Conservation (phyloP, 2,329 filamentous ascomycete species). For the Colletotrichum chlorophyti region DNA sequence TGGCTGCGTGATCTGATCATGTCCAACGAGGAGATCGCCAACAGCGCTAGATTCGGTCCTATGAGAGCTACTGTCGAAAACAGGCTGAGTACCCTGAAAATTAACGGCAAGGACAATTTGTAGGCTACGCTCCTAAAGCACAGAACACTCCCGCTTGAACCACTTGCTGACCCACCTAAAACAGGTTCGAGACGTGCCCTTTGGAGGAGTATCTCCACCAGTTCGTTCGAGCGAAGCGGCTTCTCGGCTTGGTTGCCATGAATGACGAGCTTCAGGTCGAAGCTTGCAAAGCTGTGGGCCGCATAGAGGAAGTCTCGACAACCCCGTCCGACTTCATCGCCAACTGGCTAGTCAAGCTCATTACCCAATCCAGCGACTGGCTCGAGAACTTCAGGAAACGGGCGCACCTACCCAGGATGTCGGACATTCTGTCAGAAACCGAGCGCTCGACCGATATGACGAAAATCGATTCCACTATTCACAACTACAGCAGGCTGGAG, state of each 20-base stretch:
- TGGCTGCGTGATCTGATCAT: constrained; percentile 69
- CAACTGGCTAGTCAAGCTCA: constrained; percentile 63
- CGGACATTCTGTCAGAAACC: constrained; percentile 57
- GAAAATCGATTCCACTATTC: constrained; percentile 65
- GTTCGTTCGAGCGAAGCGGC: constrained; percentile 56
- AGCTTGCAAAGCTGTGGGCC: constrained; percentile 63
- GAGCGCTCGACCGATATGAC: constrained; percentile 59
- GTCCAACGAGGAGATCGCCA: constrained; percentile 49
- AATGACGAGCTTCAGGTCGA: constrained; percentile 66
- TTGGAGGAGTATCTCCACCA: constrained; percentile 61
- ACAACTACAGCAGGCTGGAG: constrained; percentile 64
- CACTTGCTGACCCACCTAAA: too few species aligned
- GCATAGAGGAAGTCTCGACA: constrained; percentile 60
- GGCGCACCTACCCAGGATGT: constrained; percentile 62
- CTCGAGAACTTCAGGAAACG: constrained; percentile 62
- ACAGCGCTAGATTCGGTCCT: constrained; percentile 55
- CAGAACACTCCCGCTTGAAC: too few species aligned
- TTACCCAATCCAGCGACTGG: constrained; percentile 59
- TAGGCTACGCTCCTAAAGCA: too few species aligned
- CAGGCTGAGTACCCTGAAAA: constrained; percentile 54
- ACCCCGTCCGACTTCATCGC: constrained; percentile 57
- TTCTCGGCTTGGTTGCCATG: constrained; percentile 65
- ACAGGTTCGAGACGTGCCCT: constrained; percentile 64
- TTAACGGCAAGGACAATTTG: constrained; percentile 64
- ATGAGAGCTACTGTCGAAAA: constrained; percentile 54